A percentile compares a stretch with the other conserved stretches of the same genome.
Conservation (phyloP, 352 stramenopile species). For the Elongisporangium undulatum region DNA sequence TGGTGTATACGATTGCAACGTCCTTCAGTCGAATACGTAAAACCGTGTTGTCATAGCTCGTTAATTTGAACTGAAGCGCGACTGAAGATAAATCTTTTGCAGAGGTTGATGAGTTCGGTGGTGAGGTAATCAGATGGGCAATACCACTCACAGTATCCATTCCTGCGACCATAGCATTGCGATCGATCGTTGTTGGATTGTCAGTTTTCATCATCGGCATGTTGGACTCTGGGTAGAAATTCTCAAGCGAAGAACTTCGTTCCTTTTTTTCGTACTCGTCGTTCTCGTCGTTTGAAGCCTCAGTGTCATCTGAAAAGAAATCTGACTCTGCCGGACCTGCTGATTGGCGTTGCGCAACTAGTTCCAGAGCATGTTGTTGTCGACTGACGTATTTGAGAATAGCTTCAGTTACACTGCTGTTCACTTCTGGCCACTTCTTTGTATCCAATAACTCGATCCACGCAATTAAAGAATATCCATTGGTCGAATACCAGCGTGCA, state of each 20-base stretch:
- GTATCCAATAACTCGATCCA: conserved; percentile 85
- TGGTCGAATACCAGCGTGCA: conserved; percentile 78
- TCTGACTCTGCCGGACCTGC: conserved; percentile 1
- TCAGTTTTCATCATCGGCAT: conserved; percentile 34
- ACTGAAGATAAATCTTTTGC: conserved; percentile 64
- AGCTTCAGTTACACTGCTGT: conserved; percentile 48
- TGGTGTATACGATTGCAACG: conserved; percentile 84
- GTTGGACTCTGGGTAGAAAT: conserved; percentile 29
- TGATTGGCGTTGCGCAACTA: conserved; percentile 11
- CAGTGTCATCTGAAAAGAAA: conserved; percentile 52
- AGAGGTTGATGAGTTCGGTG: conserved; percentile 31
- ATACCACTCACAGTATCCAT: conserved; percentile 63
- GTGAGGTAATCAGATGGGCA: conserved; percentile 53
- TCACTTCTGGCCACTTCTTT: conserved; percentile 81
- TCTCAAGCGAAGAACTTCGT: conserved; percentile 33
- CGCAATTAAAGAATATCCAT: conserved; percentile 78
- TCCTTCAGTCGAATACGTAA: conserved; percentile 82
- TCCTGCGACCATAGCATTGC: conserved; percentile 26
- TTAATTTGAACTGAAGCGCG: conserved; percentile 85
- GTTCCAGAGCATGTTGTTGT: conserved; percentile 54
- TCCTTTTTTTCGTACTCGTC: conserved; percentile 18
- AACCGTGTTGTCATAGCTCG: conserved; percentile 74
- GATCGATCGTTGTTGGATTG: conserved; percentile 30
- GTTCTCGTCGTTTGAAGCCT: conserved; percentile 61
- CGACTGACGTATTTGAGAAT: conserved; percentile 76